Evolutionary conservation across 495 filamentous ascomycete genomes (phyloP).

Genomic region (Penicillium cataractarum): DNA sequence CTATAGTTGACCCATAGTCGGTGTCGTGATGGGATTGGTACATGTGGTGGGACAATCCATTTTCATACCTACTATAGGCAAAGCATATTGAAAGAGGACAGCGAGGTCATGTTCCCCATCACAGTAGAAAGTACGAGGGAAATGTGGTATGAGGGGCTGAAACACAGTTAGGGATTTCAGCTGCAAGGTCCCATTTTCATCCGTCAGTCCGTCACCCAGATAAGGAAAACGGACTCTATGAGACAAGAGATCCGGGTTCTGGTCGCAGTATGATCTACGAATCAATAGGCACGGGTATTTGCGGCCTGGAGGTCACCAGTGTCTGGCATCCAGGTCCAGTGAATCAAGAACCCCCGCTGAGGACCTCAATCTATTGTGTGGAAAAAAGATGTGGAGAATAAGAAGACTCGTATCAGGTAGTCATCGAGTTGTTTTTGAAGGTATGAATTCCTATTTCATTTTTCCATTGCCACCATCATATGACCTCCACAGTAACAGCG

Average conservation of each 20-base stretch:
- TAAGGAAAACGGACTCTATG: too few relatives aligned
- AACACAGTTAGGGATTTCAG: too few relatives aligned
- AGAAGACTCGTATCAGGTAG: constrained; percentile 40
- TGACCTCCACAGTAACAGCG: constrained; percentile 41
- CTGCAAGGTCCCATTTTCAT: background rate
- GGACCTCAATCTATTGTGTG: background rate
- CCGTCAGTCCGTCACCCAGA: background rate
- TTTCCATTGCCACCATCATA: constrained; percentile 54
- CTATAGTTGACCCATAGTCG: background rate
- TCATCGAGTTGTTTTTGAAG: constrained; percentile 50
- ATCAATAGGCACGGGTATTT: background rate
- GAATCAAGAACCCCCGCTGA: background rate
- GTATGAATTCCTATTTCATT: constrained; percentile 55
- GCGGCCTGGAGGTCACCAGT: background rate
- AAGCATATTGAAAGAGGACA: background rate
- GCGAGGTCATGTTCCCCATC: background rate
- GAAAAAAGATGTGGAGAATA: background rate
- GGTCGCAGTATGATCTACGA: background rate
- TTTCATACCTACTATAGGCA: background rate
- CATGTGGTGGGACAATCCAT: too few relatives aligned
- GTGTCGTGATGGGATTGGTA: too few relatives aligned
- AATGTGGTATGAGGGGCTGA: too few relatives aligned
- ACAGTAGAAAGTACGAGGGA: background rate
- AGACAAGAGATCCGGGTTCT: background rate
- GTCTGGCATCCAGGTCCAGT: background rate